Percentiles rank a stretch among this genome's conserved stretches.
Conservation (phyloP, 768 basidiomycete species). For the Mycena vulgaris region DNA sequence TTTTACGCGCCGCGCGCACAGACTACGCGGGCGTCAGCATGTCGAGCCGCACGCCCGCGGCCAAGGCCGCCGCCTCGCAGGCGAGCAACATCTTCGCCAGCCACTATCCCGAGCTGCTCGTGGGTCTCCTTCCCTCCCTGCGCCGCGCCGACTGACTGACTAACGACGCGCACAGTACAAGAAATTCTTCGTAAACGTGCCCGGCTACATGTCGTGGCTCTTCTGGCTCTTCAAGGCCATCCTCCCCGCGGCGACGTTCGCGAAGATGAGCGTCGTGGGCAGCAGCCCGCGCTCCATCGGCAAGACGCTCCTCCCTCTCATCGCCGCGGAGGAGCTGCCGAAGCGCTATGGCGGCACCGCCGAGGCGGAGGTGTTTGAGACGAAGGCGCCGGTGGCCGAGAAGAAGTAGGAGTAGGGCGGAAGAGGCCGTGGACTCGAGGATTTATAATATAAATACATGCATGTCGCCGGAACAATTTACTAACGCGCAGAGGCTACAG, state of each 20-base stretch:
- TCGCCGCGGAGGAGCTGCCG: slow-evolving; percentile 74
- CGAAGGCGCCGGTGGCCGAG: neutral
- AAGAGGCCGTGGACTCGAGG: too few relatives aligned
- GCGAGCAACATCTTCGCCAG: slow-evolving; percentile 81
- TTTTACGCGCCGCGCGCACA: slow-evolving; percentile 45
- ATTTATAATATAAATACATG: too few relatives aligned
- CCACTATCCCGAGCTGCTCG: slow-evolving; percentile 87
- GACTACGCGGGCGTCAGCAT: slow-evolving; percentile 85
- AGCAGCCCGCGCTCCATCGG: slow-evolving; percentile 70
- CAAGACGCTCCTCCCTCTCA: slow-evolving; percentile 70
- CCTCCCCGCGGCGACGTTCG: slow-evolving; percentile 78
- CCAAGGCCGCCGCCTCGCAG: slow-evolving; percentile 83
- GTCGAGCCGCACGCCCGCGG: slow-evolving; percentile 77
- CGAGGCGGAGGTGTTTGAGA: slow-evolving; percentile 45
- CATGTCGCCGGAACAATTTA: too few relatives aligned
- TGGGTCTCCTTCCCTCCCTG: slow-evolving; percentile 46
- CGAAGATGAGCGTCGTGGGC: slow-evolving; percentile 87
- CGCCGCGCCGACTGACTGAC: neutral
- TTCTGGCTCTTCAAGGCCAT: slow-evolving; percentile 89
- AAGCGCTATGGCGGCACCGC: slow-evolving; percentile 80
- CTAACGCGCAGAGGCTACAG: too few relatives aligned
- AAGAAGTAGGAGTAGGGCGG: neutral
- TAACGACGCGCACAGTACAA: slow-evolving; percentile 60
- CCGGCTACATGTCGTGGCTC: slow-evolving; percentile 82
- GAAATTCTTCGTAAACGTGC: slow-evolving; percentile 90